These are phyloP conservation scores for Microcos paniculata DNA, from an alignment of 345 rosid genomes.

Conservation along the genomic window DNA sequence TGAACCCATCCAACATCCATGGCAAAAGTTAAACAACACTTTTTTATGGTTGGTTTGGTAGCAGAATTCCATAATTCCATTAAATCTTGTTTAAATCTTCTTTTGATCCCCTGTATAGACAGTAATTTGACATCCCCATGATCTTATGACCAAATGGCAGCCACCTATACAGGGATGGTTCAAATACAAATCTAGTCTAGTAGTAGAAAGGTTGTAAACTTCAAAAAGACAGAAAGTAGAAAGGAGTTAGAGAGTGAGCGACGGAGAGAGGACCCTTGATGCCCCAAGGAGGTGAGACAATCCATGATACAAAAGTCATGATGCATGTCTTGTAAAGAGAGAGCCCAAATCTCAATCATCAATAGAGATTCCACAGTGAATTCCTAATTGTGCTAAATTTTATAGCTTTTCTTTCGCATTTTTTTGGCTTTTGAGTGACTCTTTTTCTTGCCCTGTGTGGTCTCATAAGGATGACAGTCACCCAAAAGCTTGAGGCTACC, in stretches of 20 bases:
- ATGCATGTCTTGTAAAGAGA: constrained; percentile 61
- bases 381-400: neutral
- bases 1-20: too few relatives aligned
- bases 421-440: neutral
- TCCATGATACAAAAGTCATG: constrained; percentile 55
- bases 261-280: neutral
- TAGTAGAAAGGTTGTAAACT: neutral
- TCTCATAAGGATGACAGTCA: constrained; percentile 24
- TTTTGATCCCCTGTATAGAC: too few relatives aligned
- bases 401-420: neutral
- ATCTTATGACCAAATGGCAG: too few relatives aligned
- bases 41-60: too few relatives aligned
- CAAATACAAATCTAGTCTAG: neutral
- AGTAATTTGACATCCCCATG: too few relatives aligned
- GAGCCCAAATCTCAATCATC: constrained; percentile 49
- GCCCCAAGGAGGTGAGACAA: constrained; percentile 42
- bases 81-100: too few relatives aligned
- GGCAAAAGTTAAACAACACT: too few relatives aligned
- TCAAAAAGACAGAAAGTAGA: constrained; percentile 2
- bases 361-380: constrained; percentile 30
- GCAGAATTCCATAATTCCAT: too few relatives aligned
- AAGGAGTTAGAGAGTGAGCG: neutral
- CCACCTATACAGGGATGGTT: too few relatives aligned
- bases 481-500: constrained; percentile 27
- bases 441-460: neutral